These are phyloP conservation scores for Sporobolus alterniflorus DNA, from an alignment of 202 grass and related monocot species.

Conservation along the genomic window DNA sequence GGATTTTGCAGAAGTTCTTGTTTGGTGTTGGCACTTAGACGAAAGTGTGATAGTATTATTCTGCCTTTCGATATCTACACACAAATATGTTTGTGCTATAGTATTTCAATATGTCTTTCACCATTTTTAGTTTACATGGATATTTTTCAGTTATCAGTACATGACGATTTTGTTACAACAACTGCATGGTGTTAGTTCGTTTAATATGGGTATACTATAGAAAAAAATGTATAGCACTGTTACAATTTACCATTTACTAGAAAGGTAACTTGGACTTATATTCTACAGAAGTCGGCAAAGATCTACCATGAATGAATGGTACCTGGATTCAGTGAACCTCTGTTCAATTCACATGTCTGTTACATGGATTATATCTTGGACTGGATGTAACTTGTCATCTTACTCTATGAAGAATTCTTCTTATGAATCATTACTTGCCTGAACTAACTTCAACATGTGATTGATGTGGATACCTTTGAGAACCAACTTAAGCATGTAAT, in stretches of 20 bases:
- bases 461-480: background rate
- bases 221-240: background rate
- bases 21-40: slow-evolving; percentile 63
- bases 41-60: slow-evolving; percentile 35
- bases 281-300: slow-evolving; percentile 38
- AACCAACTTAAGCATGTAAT: background rate
- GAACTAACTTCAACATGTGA: slow-evolving; percentile 4
- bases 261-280: slow-evolving; percentile 13
- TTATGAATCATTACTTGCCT: slow-evolving; percentile 3
- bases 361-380: background rate
- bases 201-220: background rate
- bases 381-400: slow-evolving; percentile 1
- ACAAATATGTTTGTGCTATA: background rate
- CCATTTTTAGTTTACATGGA: slow-evolving; percentile 9
- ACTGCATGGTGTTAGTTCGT: slow-evolving; percentile 15
- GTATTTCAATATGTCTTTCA: background rate
- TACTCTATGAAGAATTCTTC: slow-evolving; percentile 22
- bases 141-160: slow-evolving; percentile 1
- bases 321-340: slow-evolving; percentile 2
- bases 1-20: slow-evolving; percentile 92
- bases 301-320: background rate
- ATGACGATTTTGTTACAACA: slow-evolving; percentile 18
- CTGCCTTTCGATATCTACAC: slow-evolving; percentile 22
- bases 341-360: slow-evolving; percentile 17
- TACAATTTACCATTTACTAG: background rate